Evolutionary conservation across 2,329 filamentous ascomycete genomes (phyloP).

Genomic region (Penicillium sp.): DNA sequence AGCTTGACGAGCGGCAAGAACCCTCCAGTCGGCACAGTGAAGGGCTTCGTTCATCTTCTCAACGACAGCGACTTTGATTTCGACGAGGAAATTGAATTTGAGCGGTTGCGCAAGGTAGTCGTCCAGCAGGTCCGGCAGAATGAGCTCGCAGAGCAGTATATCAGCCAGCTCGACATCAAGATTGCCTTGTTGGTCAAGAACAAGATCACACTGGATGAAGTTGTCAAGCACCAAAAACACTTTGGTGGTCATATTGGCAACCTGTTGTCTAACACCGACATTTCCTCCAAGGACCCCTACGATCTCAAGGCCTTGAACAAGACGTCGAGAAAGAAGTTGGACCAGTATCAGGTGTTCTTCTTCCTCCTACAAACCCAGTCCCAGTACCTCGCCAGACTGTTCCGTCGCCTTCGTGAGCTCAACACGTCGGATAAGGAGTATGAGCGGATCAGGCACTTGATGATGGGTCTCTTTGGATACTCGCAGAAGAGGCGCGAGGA

Average conservation of each 20-base stretch:
- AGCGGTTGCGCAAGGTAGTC: slow-evolving; percentile 90
- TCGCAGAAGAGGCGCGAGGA: slow-evolving; percentile 96
- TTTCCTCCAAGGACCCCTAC: slow-evolving; percentile 87
- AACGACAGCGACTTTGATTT: slow-evolving; percentile 99
- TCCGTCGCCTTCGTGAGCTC: slow-evolving; percentile 81
- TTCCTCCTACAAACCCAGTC: slow-evolving; percentile 97
- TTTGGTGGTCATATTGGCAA: slow-evolving; percentile 88
- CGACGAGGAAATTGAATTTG: slow-evolving; percentile 97
- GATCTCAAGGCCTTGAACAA: slow-evolving; percentile 98
- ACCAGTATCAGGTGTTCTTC: slow-evolving; percentile 96
- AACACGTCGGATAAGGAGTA: slow-evolving; percentile 88
- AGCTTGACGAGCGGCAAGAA: slow-evolving; percentile 95
- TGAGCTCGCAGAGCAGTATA: slow-evolving; percentile 96
- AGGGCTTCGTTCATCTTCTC: slow-evolving; percentile 95
- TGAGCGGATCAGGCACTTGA: slow-evolving; percentile 88
- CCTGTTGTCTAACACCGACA: slow-evolving; percentile 84
- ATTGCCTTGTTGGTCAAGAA: slow-evolving; percentile 98
- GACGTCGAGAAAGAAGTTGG: slow-evolving; percentile 90
- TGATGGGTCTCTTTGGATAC: slow-evolving; percentile 97
- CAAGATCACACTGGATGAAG: slow-evolving; percentile 98
- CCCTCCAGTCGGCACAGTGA: slow-evolving; percentile 93
- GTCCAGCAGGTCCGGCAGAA: slow-evolving; percentile 97
- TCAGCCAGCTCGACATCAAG: slow-evolving; percentile 98
- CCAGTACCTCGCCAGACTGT: slow-evolving; percentile 88
- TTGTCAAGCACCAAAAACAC: slow-evolving; percentile 94